Base-by-base conservation (phyloP, 768 basidiomycete genomes). In the Pulveroboletus sp. region DNA sequence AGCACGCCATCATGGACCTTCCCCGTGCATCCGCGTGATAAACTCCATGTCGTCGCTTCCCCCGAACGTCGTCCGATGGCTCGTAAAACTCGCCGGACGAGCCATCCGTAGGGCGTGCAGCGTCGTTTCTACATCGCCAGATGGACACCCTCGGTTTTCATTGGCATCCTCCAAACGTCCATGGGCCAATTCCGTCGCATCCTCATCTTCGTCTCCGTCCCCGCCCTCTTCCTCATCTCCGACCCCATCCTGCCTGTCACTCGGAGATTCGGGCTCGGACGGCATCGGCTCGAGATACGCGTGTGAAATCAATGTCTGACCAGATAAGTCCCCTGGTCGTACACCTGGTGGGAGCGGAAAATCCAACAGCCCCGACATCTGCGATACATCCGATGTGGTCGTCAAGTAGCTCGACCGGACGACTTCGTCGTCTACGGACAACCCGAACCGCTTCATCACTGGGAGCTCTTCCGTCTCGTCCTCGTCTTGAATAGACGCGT, bases 321-420 rank as follows among this genome's bases (percentile, higher is more conserved):
- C 62, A 36, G 59, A 56, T 23, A 66, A 56, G 16, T 53, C 45
- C 40, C 56, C 51, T 1, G 52, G 46, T 41, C 57, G 44, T n/a
- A 64, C 57, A 3, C 50, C 50, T 0, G 86, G 86, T 4, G 86
- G 86, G 9, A 66, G 67, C 2, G 86, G 87, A 61, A 89, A 89
- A 57, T 87, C 87, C 5, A 84, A 87, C 13, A 88, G 73, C 9
- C 75, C 74, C 2, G 86, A 87, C 73, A 89, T 88, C 25, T 75
- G 75, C 1, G 87, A 88, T 10, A 69, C 53, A 32, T 65, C 70
- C 0, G 84, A 84, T 2, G 74, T 75, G 2, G 74, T 75, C 27
- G 86, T 89, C 73, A 81, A 69, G 61, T 77, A 83, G 62, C 87
- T 89, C 50, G 74, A 71, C 12, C 77, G 75, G 5, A 72, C 53